Evolutionary conservation across 2,329 filamentous ascomycete species (phyloP), one percentile per base, ranked within the genome.

Genomic region (Diplodia intermedia): DNA sequence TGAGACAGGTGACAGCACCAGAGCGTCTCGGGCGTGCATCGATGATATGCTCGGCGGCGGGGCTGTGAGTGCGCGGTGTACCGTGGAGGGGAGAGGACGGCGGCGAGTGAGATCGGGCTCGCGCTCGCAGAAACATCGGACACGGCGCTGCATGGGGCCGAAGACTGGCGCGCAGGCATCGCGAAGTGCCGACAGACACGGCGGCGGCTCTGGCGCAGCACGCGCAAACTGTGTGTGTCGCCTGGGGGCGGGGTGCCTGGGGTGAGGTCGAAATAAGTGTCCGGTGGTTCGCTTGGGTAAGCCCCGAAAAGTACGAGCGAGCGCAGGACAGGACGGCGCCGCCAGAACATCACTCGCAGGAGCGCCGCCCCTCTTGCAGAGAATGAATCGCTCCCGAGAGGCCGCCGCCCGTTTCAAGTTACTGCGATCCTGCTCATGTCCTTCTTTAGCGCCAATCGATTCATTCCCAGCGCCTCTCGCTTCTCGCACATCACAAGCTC

Each of bases 401-500:
- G 66, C 47, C 55, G 26, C 56, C 47, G 56, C 36, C 55, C 55
- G 47, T 47, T 67, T 62, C 36, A 52, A 43, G 66, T 56, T 62
- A 31, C 66, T 47, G 66, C 66, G 56, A 67, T 54, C 43, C 66
- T 38, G 52, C 57, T 65, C 56, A 68, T 68, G 66, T 65, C 66
- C 52, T 56, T 68, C 66, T 68, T 68, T 68, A 57, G 66, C 52
- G 38, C 36, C 57, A 65, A 68, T 63, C 60, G 50, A 26, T 68
- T 68, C 57, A 57, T 68, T 65, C 52, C 66, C 57, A 68, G 40
- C 66, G 43, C 33, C 38, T 61, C 52, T 54, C 66, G 57, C 31
- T 68, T 68, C 66, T 63, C 66, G 29, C 57, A 36, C 54, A 68
- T 68, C 66, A 68, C 66, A 60, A 68, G 57, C 54, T 56, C 66